Base-by-base conservation (phyloP, 2,329 filamentous ascomycete genomes). In the Calonectria pseudoreteaudii region DNA sequence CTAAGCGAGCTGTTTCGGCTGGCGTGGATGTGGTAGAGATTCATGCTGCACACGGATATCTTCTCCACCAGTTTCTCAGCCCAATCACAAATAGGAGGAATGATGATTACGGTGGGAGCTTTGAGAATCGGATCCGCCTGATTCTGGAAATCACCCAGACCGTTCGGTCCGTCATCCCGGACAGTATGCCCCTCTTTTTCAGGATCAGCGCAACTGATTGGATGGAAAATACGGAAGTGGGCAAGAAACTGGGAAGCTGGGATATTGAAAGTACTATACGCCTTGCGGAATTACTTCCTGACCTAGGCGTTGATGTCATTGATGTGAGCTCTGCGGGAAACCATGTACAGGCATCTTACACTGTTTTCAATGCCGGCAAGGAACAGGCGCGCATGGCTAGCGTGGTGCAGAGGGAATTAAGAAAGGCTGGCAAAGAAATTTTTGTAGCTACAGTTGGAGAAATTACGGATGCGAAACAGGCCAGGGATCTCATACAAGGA, bases 21-120 rank as follows among this genome's bases (percentile, higher is more conserved):
- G 94, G 94, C 0, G 90, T 93, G 76, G 92, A 94, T 79, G 90
- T 90, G 11, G 87, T 94, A 18, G 92, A 92, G 83, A 91, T 97
- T 66, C 94, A 96, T 85, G 92, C 87, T 94, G 94, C 94, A 0
- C 94, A 96, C 80, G 94, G 94, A 1, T 96, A 96, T 82, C 88
- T 97, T 0, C 85, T 96, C 0, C 91, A 92, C 80, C 85, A 87
- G 3, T 96, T 96, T 86, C 73, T 95, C 16, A 92, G 90, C 1
- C 94, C 94, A 0, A 88, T 89, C 1, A 88, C 87, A 50, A 96
- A 97, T 84, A 85, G 90, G 44, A 89, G 94, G 13, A 93, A 87
- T 0, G 93, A 94, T 80, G 79, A 87, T 67, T 94, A 94, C 79
- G 93, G 93, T 23, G 93, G 93, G 2, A 89, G 86, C 56, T 93